Conservation (phyloP, 1,139 yeast species). For the Yamadazyma spencermartinsiae region DNA sequence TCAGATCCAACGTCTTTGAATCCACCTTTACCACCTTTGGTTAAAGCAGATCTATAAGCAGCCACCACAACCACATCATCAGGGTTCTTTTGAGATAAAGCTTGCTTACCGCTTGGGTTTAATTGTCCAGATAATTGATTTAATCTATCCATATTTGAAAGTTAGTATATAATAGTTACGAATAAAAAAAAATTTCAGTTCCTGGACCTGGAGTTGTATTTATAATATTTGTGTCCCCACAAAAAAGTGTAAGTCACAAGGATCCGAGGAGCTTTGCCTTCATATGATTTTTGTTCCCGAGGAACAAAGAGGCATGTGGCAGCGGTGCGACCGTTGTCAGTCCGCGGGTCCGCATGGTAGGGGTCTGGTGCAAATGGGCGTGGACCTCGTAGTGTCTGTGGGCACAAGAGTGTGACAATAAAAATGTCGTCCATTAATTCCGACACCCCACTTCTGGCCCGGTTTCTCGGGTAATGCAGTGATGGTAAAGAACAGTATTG, state of each 20-base stretch:
- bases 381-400: no score
- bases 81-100: conserved; percentile 58
- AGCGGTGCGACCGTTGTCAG: no score
- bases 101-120: conserved; percentile 45
- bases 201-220: conserved; percentile 7
- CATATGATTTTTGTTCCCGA: conserved; percentile 12
- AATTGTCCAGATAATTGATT: conserved; percentile 60
- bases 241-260: conserved; percentile 8
- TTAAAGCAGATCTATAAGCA: conserved; percentile 87
- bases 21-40: conserved; percentile 82
- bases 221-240: conserved; percentile 17
- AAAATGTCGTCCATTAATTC: no score
- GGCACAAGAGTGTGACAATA: no score
- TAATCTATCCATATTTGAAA: conserved; percentile 54
- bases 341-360: no score
- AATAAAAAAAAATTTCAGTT: background rate
- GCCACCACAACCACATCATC: conserved; percentile 86
- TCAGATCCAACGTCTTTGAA: conserved; percentile 78
- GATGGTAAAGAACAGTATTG: no score
- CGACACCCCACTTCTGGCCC: no score
- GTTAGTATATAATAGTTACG: conserved; percentile 1
- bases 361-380: no score
- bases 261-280: conserved; percentile 12
- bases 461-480: no score
- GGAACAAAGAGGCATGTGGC: no score